Base-by-base conservation (phyloP, 805 yeast genomes). In the Pichia cabralensis region DNA sequence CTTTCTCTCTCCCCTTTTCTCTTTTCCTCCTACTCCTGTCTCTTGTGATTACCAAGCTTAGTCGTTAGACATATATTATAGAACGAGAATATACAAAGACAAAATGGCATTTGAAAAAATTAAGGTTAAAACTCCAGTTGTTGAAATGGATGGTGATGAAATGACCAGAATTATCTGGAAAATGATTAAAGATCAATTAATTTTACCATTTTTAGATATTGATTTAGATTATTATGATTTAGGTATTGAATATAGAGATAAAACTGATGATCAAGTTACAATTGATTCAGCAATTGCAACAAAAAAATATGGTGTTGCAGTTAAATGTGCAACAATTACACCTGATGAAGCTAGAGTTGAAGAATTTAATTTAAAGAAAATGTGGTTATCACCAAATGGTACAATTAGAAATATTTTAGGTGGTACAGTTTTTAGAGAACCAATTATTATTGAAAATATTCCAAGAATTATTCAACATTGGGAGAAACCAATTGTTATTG, bases 331-430 rank as follows among this genome's bases (percentile, higher is more conserved):
- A 38, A 89, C 97, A 34, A 89, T 89, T 58, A 89, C 97, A n/a
- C 96, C 97, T 7, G 95, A 84, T 56, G 97, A 89, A 65, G 92
- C 84, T 31, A 76, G 97, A 52, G 96, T 89, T 34, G 67, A 82
- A 60, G 97, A 89, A 61, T 89, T 85, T 61, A 65, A 71, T 37
- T 71, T 89, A 60, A 86, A 89, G 66, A 81, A 86, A 60, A 89
- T 89, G 97, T 89, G 96, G 96, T 70, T 80, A 40, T 84, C 95
- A 12, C 97, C 97, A 44, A 89, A 89, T 62, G 97, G 97, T 41
- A 89, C 97, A 33, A 83, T 89, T 58, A 79, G 97, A 64, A 89
- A 89, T 66, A 80, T 89, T 42, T 67, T 89, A 41, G 96, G 96
- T 33, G 97, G 97, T 40, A 89, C 96, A 20, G 95, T 89, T 30